Percentiles rank a stretch among this genome's conserved stretches.
These are phyloP conservation scores for Mycena polygramma DNA, from an alignment of 768 basidiomycete species.

Conservation along the genomic window DNA sequence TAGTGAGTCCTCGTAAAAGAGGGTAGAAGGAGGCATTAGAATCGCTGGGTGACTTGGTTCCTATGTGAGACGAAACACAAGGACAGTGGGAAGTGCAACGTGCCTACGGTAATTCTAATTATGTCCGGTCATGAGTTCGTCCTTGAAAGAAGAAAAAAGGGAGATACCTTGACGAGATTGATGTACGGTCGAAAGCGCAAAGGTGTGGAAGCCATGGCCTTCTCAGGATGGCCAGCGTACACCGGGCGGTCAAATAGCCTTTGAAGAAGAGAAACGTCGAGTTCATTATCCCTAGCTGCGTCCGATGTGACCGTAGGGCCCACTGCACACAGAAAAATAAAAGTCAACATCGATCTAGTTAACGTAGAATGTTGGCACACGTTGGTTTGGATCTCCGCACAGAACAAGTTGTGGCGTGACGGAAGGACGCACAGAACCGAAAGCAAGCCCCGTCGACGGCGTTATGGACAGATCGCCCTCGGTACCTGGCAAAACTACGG, in stretches of 20 bases:
- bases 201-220: background rate
- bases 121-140: background rate
- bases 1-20: conserved; percentile 66
- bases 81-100: background rate
- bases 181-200: conserved; percentile 50
- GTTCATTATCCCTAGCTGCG: conserved; percentile 57
- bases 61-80: background rate
- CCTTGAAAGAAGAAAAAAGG: background rate
- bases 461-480: conserved; percentile 34
- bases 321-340: conserved; percentile 46
- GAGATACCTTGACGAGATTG: conserved; percentile 58
- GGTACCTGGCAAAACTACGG: conserved; percentile 54
- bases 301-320: conserved; percentile 63
- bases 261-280: conserved; percentile 64
- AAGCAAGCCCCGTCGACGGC: conserved; percentile 22
- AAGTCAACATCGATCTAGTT: conserved; percentile 13
- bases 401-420: conserved; percentile 60
- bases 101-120: conserved; percentile 37
- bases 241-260: conserved; percentile 59
- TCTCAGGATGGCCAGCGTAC: conserved; percentile 47
- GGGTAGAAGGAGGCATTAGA: conserved; percentile 65
- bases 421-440: conserved; percentile 32
- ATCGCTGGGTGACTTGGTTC: conserved; percentile 60
- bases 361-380: conserved; percentile 46
- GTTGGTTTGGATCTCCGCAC: conserved; percentile 66